phyloP scores from a whole-genome alignment of 441 rosid genomes.

The Mallotus japonicus region DNA sequence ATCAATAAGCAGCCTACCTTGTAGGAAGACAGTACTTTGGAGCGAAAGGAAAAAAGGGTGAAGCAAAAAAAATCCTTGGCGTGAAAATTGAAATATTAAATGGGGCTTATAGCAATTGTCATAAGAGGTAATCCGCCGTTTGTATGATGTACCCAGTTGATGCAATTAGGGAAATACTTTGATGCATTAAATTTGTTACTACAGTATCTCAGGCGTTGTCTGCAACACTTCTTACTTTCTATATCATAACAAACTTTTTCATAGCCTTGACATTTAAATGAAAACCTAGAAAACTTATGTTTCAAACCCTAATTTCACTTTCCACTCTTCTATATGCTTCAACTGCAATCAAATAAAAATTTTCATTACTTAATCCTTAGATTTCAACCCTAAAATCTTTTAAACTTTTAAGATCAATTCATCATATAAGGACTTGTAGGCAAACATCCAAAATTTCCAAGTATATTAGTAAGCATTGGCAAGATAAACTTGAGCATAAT shows the following conservation, averaged over 20 bases:
- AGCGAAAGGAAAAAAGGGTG: not conserved
- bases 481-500: not conserved
- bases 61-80: not conserved
- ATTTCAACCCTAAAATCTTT: not conserved
- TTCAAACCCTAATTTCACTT: too few relatives aligned
- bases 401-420: not conserved
- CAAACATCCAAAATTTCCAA: not conserved
- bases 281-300: too few relatives aligned
- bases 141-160: not conserved
- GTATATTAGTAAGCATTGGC: not conserved
- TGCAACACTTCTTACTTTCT: not conserved
- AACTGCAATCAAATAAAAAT: too few relatives aligned
- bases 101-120: not conserved
- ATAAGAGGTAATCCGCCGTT: not conserved
- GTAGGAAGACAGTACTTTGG: not conserved
- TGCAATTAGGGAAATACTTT: not conserved
- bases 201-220: not conserved
- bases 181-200: not conserved
- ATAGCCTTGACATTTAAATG: too few relatives aligned
- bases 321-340: too few relatives aligned
- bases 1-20: not conserved
- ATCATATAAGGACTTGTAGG: not conserved
- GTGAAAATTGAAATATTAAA: not conserved
- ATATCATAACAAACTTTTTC: not conserved
- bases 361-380: not conserved